Evolutionary conservation across 1,284 basidiomycete species (phyloP).

Genomic region (Austroboletus rostrupii): DNA sequence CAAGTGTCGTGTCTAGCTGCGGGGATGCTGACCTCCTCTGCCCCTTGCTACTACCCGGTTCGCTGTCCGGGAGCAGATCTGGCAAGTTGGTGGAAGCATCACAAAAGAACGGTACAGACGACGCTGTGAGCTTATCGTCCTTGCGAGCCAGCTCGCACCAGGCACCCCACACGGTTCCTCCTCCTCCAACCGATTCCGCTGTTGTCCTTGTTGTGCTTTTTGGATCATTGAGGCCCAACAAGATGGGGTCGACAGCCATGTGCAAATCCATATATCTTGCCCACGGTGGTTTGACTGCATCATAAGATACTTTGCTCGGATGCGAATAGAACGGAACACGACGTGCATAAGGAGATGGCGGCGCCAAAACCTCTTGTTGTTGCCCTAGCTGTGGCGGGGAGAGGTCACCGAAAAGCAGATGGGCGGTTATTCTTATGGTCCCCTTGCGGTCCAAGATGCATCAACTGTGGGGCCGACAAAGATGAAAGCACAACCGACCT

Average conservation of each 20-base stretch:
- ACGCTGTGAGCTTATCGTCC: slow-evolving; percentile 41
- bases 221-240: slow-evolving; percentile 36
- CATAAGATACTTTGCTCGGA: slow-evolving; percentile 36
- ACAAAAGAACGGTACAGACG: slow-evolving; percentile 51
- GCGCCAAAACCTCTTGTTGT: slow-evolving; percentile 34
- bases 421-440: slow-evolving; percentile 43
- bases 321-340: slow-evolving; percentile 51
- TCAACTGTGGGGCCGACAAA: slow-evolving; percentile 5
- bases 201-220: slow-evolving; percentile 35
- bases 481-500: slow-evolving; percentile 34
- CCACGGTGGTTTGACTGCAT: slow-evolving; percentile 28
- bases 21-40: slow-evolving; percentile 14
- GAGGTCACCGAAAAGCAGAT: slow-evolving; percentile 54
- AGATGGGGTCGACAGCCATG: slow-evolving; percentile 39
- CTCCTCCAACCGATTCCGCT: slow-evolving; percentile 40
- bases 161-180: slow-evolving; percentile 51
- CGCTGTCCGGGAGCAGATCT: slow-evolving; percentile 37
- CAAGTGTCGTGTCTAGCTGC: slow-evolving; percentile 7
- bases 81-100: slow-evolving; percentile 49
- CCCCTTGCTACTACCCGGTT: slow-evolving; percentile 14
- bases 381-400: slow-evolving; percentile 26
- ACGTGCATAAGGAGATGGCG: slow-evolving; percentile 52
- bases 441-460: slow-evolving; percentile 32
- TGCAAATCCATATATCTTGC: slow-evolving; percentile 35
- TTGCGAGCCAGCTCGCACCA: slow-evolving; percentile 49